phyloP scores from a whole-genome alignment of 1,284 basidiomycete species.

The Ganoderma lucidum region DNA sequence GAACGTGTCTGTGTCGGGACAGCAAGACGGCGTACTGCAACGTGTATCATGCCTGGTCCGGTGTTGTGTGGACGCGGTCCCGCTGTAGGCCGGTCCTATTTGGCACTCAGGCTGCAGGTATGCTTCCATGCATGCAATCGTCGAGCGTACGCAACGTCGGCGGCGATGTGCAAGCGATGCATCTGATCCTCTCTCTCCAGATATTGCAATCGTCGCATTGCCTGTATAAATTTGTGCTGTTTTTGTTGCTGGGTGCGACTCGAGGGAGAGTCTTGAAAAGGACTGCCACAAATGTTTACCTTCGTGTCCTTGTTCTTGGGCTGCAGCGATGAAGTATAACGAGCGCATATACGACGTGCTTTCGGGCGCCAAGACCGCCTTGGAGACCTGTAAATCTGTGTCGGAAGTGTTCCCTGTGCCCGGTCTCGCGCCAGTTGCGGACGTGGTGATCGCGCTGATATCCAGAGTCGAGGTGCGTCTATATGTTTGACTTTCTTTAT shows the following conservation, averaged over 20 bases:
- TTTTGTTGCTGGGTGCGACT: not conserved
- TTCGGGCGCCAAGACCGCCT: not conserved
- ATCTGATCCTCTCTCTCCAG: not conserved
- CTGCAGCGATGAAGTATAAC: not conserved
- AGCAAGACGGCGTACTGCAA: not conserved
- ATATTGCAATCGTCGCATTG: not conserved
- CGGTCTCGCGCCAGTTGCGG: not conserved
- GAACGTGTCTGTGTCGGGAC: not conserved
- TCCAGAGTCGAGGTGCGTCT: not conserved
- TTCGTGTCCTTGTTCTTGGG: not conserved
- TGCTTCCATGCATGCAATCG: not conserved
- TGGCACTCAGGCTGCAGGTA: not conserved
- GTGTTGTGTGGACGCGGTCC: not conserved
- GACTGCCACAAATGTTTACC: not conserved
- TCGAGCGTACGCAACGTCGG: not conserved
- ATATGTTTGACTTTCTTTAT: not conserved
- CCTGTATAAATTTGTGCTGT: not conserved
- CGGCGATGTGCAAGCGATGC: not conserved
- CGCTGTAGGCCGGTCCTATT: not conserved
- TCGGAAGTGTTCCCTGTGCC: not conserved
- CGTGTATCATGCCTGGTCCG: not conserved
- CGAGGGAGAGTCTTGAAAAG: no score
- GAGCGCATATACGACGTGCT: slow-evolving; percentile 1
- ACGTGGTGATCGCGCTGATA: not conserved
- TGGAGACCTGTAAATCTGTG: not conserved